Percentiles rank a stretch among this genome's conserved stretches.
These are phyloP conservation scores for Hanseniaspora nectarophila DNA, from an alignment of 805 yeast species.

Conservation along the genomic window DNA sequence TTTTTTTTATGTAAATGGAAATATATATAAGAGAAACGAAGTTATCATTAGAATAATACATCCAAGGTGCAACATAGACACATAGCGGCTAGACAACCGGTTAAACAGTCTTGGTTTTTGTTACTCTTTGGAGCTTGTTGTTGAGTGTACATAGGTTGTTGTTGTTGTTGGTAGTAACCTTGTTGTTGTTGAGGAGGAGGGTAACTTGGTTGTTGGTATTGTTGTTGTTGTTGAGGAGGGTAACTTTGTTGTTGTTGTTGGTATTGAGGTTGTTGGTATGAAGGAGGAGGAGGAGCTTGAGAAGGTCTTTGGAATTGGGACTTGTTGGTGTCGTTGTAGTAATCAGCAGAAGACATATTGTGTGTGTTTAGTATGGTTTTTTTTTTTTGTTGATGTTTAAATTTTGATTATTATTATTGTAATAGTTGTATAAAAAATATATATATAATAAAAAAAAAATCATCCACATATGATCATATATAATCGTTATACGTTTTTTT, in stretches of 20 bases:
- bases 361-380: not conserved
- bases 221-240: slow-evolving; percentile 30
- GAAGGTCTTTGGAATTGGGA: slow-evolving; percentile 15
- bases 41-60: slow-evolving; percentile 32
- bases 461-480: no score
- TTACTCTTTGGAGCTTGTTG: slow-evolving; percentile 34
- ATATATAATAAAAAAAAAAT: no score
- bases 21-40: not conserved
- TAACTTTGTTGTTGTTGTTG: slow-evolving; percentile 16
- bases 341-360: slow-evolving; percentile 14
- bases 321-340: slow-evolving; percentile 8
- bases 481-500: no score
- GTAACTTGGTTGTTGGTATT: slow-evolving; percentile 33
- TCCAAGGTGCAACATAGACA: slow-evolving; percentile 48
- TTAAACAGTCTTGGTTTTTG: slow-evolving; percentile 35
- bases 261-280: slow-evolving; percentile 14
- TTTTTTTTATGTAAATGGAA: not conserved
- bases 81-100: slow-evolving; percentile 44
- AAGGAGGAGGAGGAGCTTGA: slow-evolving; percentile 12
- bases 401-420: no score
- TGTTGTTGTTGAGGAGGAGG: slow-evolving; percentile 26
- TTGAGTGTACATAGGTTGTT: slow-evolving; percentile 43
- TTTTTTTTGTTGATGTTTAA: not conserved
- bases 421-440: no score
- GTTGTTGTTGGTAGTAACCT: slow-evolving; percentile 34